Conservation (phyloP, 1,284 basidiomycete species). For the Termitomyces sp. region DNA sequence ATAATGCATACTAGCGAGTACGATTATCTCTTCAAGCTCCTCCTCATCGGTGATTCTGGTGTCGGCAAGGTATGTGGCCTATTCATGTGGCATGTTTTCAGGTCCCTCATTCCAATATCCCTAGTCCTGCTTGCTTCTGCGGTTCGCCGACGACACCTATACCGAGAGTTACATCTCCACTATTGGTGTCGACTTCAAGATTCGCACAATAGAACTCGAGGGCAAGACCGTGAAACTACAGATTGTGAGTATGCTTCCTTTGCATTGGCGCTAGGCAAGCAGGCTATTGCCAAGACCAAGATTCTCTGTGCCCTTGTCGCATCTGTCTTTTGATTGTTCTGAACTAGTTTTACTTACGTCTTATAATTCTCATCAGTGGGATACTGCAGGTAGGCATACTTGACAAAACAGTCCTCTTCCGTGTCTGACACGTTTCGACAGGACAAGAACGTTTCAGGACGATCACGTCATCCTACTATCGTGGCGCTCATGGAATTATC, state of each 20-base stretch:
- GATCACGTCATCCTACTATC: slow-evolving; percentile 96
- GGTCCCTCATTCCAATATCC: slow-evolving; percentile 18
- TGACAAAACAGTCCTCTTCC: neutral
- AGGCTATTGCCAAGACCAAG: neutral
- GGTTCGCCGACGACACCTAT: slow-evolving; percentile 99
- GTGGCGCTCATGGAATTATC: slow-evolving; percentile 95
- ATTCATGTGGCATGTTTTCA: slow-evolving; percentile 17
- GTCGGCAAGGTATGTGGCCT: slow-evolving; percentile 81
- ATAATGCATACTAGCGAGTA: slow-evolving; percentile 89
- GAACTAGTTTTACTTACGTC: slow-evolving; percentile 14
- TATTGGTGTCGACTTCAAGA: slow-evolving; percentile 99
- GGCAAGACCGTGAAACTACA: slow-evolving; percentile 99
- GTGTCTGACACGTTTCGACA: slow-evolving; percentile 24
- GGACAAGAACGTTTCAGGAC: slow-evolving; percentile 97
- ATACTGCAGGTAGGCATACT: slow-evolving; percentile 72
- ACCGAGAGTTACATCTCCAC: slow-evolving; percentile 99
- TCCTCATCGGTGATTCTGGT: slow-evolving; percentile 90
- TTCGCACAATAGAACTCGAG: slow-evolving; percentile 98
- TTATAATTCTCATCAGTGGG: slow-evolving; percentile 64
- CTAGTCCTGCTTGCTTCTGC: slow-evolving; percentile 93
- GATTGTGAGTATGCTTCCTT: slow-evolving; percentile 69
- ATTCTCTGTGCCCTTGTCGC: neutral
- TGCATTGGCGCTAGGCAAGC: slow-evolving; percentile 6
- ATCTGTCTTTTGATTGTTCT: slow-evolving; percentile 3
- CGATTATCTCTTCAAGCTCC: slow-evolving; percentile 97